Base-by-base conservation (phyloP, 192 early-diverging fungal species). In the Martensiomyces pterosporus region DNA sequence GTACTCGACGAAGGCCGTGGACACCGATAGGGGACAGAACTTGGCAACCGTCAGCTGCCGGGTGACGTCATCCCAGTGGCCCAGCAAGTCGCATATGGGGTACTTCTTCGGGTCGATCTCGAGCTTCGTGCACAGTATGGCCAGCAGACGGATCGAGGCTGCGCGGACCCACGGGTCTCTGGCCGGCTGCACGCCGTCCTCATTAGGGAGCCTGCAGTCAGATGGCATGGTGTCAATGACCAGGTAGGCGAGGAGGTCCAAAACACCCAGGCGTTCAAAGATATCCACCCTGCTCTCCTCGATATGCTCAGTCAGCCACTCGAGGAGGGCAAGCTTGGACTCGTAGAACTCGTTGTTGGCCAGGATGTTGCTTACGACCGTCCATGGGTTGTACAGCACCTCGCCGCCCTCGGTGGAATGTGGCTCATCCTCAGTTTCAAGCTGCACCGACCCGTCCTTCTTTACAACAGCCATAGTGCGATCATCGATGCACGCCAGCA, bases 241-340 rank as follows among this genome's bases (percentile, higher is more conserved):
- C 18, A 75, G 52, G 12, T 14, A 12, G 3, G 47, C 35, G 21
- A 67, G 36, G 10, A 75, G 55, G 2, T 27, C 38, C 33, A 49
- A 50, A 2, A 75, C 52, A 24, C 59, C 56, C 3, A 67, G 37
- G 21, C 55, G 64, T 3, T 50, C 48, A 43, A 68, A 59, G 13
- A 68, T 43, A 3, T 56, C 47, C 60, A 68, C 64, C 17, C 52
- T 42, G 25, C 50, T 60, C 24, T 39, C 21, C 7, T 37, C 41
- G 4, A 56, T 49, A 2, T 75, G 64, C 24, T 63, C 65, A 9
- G 47, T 44, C 55, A 75, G 46, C 71, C 71, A 75, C 21, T 64
- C 56, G 9, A 75, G 55, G 12, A 54, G 58, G 12, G 34, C 34
- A 16, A 75, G 43, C 52, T 68, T 67, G 29, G 54, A 39, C 49